These are phyloP conservation scores for Silene vulgaris DNA, from an alignment of 179 eudicot genomes.

Conservation along the genomic window DNA sequence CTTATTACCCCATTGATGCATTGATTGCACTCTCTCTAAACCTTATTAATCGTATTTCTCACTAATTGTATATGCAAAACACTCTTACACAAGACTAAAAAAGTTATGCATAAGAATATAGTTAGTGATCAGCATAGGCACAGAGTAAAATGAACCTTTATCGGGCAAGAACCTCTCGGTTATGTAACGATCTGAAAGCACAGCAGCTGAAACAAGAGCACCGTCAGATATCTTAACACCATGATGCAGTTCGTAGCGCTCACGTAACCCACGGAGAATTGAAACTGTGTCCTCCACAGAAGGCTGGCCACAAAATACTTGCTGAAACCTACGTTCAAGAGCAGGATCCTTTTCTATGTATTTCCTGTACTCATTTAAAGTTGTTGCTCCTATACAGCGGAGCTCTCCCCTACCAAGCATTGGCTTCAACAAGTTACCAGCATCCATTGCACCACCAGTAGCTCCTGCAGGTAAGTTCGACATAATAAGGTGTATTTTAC, in stretches of 20 bases:
- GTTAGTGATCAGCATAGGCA: background rate
- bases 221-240: constrained; percentile 97
- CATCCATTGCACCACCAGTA: constrained; percentile 93
- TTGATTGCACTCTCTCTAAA: background rate
- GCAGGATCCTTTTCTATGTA: constrained; percentile 95
- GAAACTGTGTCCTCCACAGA: constrained; percentile 92
- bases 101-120: background rate
- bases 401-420: constrained; percentile 98
- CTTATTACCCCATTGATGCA: too few relatives aligned
- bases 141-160: constrained; percentile 50
- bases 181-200: constrained; percentile 91
- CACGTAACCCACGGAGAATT: constrained; percentile 92
- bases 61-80: background rate
- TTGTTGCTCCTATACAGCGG: constrained; percentile 91
- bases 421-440: constrained; percentile 82
- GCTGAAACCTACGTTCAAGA: constrained; percentile 94
- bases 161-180: constrained; percentile 94
- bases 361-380: constrained; percentile 80
- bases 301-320: constrained; percentile 86
- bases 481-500: background rate
- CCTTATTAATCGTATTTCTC: background rate
- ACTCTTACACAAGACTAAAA: too few relatives aligned
- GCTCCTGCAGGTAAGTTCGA: constrained; percentile 47
- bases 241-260: constrained; percentile 92
- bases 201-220: constrained; percentile 87